Base-by-base conservation (phyloP, 345 rosid species). In the Kernera saxatilis region DNA sequence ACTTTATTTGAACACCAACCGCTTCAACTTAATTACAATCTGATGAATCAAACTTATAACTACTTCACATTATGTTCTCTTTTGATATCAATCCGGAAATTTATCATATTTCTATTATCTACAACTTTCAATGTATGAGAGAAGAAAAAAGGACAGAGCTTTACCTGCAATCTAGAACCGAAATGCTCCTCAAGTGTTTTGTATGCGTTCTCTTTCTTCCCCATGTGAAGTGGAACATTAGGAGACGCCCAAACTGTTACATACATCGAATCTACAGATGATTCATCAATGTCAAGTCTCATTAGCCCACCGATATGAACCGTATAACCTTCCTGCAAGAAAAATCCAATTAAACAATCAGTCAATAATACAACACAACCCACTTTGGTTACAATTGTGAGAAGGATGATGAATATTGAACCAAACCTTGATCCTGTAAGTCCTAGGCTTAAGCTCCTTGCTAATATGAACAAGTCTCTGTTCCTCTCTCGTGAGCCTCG, bases 231-330 rank as follows among this genome's bases (percentile, higher is more conserved):
- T 30, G 99, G 99, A 77, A 91, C 81, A 81, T 73, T 71, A 15
- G 95, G 87, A 70, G 96, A 94, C 1, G 95, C 96, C 97, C 97
- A 94, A 46, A 88, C 97, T 2, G 97, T 88, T 9, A 93, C 82
- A 66, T 93, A 91, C 30, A 91, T 5, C 59, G 99, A 84, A 67
- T 93, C 95, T 15, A 79, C 88, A 0, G 91, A 93, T 13, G 70
- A 67, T 61, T 91, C 83, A 69, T 87, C 95, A 60, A 86, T 59
- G 64, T 93, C 97, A 82, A 93, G 84, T 80, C 99, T 88, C 86
- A 87, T 81, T 23, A 93, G 78, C 41, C 98, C 98, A 72, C 93
- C 97, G 27, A 93, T 86, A 60, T 93, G 97, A 72, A 91, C 64
- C 0, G 93, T 82, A 48, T 86, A 74, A 61, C 95, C 95, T 68